Evolutionary conservation across 805 yeast species (phyloP).

Genomic region (Alloascoidea africana): DNA sequence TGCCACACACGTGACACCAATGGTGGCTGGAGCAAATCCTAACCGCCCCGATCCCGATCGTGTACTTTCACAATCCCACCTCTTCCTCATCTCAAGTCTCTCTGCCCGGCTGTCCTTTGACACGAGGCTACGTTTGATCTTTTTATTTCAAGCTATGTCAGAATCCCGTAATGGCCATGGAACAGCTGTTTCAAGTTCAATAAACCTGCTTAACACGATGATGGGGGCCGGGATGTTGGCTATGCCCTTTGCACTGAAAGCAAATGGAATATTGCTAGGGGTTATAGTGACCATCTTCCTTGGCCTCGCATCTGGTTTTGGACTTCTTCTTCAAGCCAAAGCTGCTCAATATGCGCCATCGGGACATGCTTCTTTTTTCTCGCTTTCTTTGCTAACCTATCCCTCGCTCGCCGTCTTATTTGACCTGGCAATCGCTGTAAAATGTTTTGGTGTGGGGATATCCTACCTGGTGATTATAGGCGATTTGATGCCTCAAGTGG

Average conservation of each 20-base stretch:
- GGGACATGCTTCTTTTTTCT: constrained; percentile 57
- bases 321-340: constrained; percentile 46
- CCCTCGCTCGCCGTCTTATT: constrained; percentile 54
- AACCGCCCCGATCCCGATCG: no score
- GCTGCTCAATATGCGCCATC: constrained; percentile 37
- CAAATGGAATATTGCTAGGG: constrained; percentile 51
- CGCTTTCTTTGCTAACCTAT: constrained; percentile 50
- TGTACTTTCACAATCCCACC: no score
- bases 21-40: no score
- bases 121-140: no score
- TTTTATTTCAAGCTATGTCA: no score
- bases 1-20: no score
- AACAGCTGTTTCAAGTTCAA: no score
- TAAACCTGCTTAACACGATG: constrained; percentile 58
- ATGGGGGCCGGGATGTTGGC: constrained; percentile 71
- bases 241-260: constrained; percentile 52
- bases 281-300: constrained; percentile 36
- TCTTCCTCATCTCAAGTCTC: no score
- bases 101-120: no score
- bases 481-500: constrained; percentile 52
- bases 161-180: no score
- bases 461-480: constrained; percentile 62
- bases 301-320: constrained; percentile 50
- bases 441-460: constrained; percentile 69
- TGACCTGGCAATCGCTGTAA: constrained; percentile 60